A percentile compares a stretch with the other conserved stretches of the same genome.
phyloP scores from a whole-genome alignment of 2,329 filamentous ascomycete genomes.

The Aspergillus ibericus region DNA sequence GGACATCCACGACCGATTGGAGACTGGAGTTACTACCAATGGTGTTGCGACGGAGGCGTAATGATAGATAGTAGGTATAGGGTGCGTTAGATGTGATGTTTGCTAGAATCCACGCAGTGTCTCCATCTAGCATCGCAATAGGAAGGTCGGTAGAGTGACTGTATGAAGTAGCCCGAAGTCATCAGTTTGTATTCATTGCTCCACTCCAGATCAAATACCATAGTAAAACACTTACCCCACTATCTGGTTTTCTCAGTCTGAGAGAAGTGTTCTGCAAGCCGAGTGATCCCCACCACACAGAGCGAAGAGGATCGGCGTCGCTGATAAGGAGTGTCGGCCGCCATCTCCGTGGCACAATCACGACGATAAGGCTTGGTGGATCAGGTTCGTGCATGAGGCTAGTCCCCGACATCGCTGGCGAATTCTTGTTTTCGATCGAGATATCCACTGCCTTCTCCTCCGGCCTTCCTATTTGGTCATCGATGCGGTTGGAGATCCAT shows the following conservation, averaged over 20 bases:
- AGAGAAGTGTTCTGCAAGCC: background rate
- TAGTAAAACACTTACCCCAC: background rate
- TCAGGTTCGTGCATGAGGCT: background rate
- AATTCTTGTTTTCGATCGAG: background rate
- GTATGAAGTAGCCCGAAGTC: background rate
- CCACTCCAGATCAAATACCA: too few relatives aligned
- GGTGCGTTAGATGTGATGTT: conserved; percentile 13
- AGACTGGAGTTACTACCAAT: conserved; percentile 15
- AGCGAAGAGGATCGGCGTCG: background rate
- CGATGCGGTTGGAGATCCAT: background rate
- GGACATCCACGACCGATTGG: conserved; percentile 49
- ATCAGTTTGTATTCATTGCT: background rate
- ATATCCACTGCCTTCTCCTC: conserved; percentile 12
- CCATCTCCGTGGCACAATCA: background rate
- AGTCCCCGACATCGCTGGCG: background rate
- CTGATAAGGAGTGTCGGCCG: background rate
- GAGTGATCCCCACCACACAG: background rate
- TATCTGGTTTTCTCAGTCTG: too few relatives aligned
- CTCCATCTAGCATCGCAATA: conserved; percentile 49
- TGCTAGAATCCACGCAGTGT: background rate
- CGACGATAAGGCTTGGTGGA: background rate
- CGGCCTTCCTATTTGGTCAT: conserved; percentile 22
- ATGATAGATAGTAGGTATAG: conserved; percentile 23
- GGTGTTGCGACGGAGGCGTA: conserved; percentile 5
- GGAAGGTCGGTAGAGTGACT: conserved; percentile 20